Base-by-base conservation (phyloP, 1,284 basidiomycete genomes). In the Tremellales sp. region DNA sequence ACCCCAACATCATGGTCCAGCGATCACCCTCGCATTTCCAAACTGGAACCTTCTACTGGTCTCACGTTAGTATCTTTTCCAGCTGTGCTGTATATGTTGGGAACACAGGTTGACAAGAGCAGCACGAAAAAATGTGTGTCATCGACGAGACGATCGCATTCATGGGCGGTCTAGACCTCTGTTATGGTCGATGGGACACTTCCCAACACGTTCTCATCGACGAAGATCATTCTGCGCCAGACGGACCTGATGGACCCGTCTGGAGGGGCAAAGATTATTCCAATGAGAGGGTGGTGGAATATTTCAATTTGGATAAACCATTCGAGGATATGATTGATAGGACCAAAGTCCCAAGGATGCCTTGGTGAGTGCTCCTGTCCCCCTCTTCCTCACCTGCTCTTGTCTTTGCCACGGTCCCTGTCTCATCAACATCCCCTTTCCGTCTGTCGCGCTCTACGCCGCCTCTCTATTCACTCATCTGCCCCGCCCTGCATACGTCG, bases 41-140 rank as follows among this genome's bases (percentile, higher is more conserved):
- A 66, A 97, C 92, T 0, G 93, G 94, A 3, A 97, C 93, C 0
- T 91, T 97, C 70, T 96, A 96, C 69, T 98, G 94, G 94, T 91
- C 91, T 26, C 92, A 96, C 75, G 89, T 90, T 62, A 63, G 84
- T 74, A 5, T 23, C n/a, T 29, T 27, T 29, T 11, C 10, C 1
- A 21, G 29, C 43, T 42, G 40, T 37, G 40, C 43, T 43, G 46
- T 31, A 26, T 24, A 15, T 36, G 12, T 4, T 23, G 19, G 4
- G 12, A 24, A 8, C 37, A 6, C 5, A 13, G 25, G 45, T 13
- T 12, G 41, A 26, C 25, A 50, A 17, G 33, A 37, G 6, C 68
- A 93, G 85, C 96, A 98, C 74, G 96, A 99, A 77, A 99, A 98
- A 73, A 72, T 99, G 52, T 97, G 94, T 69, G 90, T 97, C 13